Percentiles rank a stretch among this genome's conserved stretches.
These are phyloP conservation scores for Penicillium daleae DNA, from an alignment of 495 filamentous ascomycete species.

Conservation along the genomic window DNA sequence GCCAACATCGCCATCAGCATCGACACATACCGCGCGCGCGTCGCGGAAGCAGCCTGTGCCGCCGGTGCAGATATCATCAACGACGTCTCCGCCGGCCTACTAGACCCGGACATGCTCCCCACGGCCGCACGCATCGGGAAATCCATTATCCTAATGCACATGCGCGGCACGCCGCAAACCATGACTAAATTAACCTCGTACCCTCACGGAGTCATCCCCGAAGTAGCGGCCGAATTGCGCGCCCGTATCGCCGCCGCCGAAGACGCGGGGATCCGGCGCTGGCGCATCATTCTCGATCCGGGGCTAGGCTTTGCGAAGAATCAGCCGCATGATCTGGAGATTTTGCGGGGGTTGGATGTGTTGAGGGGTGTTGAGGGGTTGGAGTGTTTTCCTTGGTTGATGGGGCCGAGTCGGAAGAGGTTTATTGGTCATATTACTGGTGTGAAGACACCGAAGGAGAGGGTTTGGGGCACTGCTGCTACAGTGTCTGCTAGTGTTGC, in stretches of 20 bases:
- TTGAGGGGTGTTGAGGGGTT: slow-evolving; percentile 67
- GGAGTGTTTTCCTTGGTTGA: slow-evolving; percentile 80
- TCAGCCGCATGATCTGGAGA: slow-evolving; percentile 74
- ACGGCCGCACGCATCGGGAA: slow-evolving; percentile 80
- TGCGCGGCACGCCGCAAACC: slow-evolving; percentile 84
- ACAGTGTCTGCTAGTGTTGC: slow-evolving; percentile 85
- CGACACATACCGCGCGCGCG: slow-evolving; percentile 88
- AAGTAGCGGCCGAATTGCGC: slow-evolving; percentile 70
- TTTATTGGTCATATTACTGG: slow-evolving; percentile 87
- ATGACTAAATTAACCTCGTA: slow-evolving; percentile 76
- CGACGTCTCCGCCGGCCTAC: slow-evolving; percentile 81
- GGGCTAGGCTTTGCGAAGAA: slow-evolving; percentile 93
- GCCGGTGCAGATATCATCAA: slow-evolving; percentile 95
- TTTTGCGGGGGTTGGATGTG: slow-evolving; percentile 68
- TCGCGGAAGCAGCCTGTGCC: slow-evolving; percentile 77
- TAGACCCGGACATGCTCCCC: slow-evolving; percentile 81
- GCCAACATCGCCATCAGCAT: slow-evolving; percentile 72
- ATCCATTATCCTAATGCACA: slow-evolving; percentile 91
- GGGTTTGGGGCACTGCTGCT: slow-evolving; percentile 85
- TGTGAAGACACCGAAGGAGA: slow-evolving; percentile 65
- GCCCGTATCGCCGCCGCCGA: slow-evolving; percentile 76
- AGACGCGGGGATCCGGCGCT: slow-evolving; percentile 79
- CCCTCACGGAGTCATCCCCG: slow-evolving; percentile 71
- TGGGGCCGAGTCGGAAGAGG: slow-evolving; percentile 86
- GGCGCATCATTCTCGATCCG: slow-evolving; percentile 94